These are phyloP conservation scores for Nelumbo lutea DNA, from an alignment of 164 flowering plant genomes.

Conservation along the genomic window DNA sequence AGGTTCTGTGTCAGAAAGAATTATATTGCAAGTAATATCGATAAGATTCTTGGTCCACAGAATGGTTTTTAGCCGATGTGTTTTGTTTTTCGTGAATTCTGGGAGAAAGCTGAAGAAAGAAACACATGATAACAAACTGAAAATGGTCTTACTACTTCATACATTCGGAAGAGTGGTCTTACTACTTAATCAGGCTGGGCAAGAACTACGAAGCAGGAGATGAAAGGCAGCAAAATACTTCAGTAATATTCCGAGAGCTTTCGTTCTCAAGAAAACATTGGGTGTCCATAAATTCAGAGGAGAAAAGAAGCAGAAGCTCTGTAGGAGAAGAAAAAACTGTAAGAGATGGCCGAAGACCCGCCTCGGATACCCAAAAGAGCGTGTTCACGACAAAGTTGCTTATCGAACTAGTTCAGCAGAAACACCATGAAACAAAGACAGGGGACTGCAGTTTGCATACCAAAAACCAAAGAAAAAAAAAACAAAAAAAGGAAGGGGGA, in stretches of 20 bases:
- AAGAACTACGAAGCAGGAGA: too few relatives aligned
- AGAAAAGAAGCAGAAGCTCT: not conserved
- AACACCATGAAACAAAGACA: too few relatives aligned
- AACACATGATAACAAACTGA: not conserved
- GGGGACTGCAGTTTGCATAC: too few relatives aligned
- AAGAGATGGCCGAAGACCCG: not conserved
- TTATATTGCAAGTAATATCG: not conserved
- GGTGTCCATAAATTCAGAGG: not conserved
- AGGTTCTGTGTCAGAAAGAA: not conserved
- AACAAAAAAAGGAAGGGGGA: too few relatives aligned
- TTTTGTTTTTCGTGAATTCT: not conserved
- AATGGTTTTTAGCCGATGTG: not conserved
- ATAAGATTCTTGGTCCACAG: not conserved
- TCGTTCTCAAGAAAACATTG: too few relatives aligned
- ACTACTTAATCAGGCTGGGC: not conserved
- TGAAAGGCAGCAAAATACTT: not conserved
- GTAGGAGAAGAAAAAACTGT: not conserved
- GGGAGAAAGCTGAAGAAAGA: constrained; percentile 4
- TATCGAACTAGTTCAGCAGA: too few relatives aligned
- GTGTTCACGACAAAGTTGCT: too few relatives aligned
- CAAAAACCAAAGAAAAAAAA: too few relatives aligned
- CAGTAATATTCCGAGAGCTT: not conserved
- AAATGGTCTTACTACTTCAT: not conserved
- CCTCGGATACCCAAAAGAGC: too few relatives aligned
- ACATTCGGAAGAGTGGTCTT: not conserved